Evolutionary conservation across 805 yeast species (phyloP).

Genomic region (Dipodascus albidus): DNA sequence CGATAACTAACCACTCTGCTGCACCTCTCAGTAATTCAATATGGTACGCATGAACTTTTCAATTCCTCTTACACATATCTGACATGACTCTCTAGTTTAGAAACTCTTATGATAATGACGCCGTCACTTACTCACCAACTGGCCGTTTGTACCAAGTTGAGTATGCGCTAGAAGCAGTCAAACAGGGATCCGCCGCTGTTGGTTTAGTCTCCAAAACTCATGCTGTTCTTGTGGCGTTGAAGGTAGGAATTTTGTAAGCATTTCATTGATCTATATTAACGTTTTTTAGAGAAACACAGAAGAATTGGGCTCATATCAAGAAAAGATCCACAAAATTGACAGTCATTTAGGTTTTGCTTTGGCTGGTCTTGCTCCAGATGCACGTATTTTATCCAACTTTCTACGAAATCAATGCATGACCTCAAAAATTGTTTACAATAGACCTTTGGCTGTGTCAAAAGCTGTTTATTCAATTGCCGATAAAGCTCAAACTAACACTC

Average conservation of each 20-base stretch:
- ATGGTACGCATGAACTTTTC: background rate
- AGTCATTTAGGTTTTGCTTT: constrained; percentile 89
- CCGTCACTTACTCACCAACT: constrained; percentile 94
- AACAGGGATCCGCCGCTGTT: constrained; percentile 95
- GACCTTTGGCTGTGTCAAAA: constrained; percentile 71
- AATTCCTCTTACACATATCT: no score
- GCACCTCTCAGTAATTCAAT: background rate
- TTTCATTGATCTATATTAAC: background rate
- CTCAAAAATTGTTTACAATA: constrained; percentile 71
- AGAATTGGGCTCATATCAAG: constrained; percentile 93
- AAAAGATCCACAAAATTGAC: constrained; percentile 84
- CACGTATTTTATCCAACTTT: constrained; percentile 81
- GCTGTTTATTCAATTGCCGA: constrained; percentile 85
- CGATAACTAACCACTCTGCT: no score
- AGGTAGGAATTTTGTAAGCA: constrained; percentile 28
- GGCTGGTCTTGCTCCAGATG: constrained; percentile 98
- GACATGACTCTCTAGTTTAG: constrained; percentile 81
- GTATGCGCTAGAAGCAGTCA: constrained; percentile 88
- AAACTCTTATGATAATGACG: constrained; percentile 96
- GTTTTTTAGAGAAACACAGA: constrained; percentile 68
- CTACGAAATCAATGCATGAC: constrained; percentile 87
- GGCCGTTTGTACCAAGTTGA: constrained; percentile 85
- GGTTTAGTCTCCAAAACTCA: constrained; percentile 80
- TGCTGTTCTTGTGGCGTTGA: constrained; percentile 87
- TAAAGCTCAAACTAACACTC: constrained; percentile 95